Base-by-base conservation (phyloP, 164 flowering plant species). In the Buxus sempervirens region DNA sequence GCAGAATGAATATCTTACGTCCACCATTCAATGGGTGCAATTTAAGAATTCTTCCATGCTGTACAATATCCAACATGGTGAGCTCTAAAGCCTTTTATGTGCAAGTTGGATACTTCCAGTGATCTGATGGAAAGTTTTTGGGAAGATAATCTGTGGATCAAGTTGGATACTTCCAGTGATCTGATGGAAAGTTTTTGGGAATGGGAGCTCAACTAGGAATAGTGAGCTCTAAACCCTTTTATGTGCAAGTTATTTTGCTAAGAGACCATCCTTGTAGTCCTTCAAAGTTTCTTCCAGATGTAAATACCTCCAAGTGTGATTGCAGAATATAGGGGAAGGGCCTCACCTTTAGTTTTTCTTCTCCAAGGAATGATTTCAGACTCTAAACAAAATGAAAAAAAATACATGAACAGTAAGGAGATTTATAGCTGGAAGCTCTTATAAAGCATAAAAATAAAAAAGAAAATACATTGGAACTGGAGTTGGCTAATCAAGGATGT, bases 311-410 rank as follows among this genome's bases (percentile, higher is more conserved):
- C 58, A 28, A 60, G 42, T 12, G 49, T 23, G 15, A 12, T 24
- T 0, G 19, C 15, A 26, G 60, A 57, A 26, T n/a, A 53, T 42
- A 59, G 61, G 28, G 36, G n/a, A 51, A 66, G 22, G 20, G 25
- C 72, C 74, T 73, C 73, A 93, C 99, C 96, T 88, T 89, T 64
- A 93, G 94, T 75, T 95, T 79, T 10, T 90, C 95, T n/a, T 90
- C 95, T 68, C 96, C 96, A 70, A 96, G 87, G 75, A 75, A 85
- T 65, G 89, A 63, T 74, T 90, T 95, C 84, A 95, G 79, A 85
- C 98, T 90, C 99, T 95, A 90, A 36, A 74, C 27, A 64, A 60
- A 41, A n/a, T n/a, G n/a, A n/a, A n/a, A 12, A 22, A 13, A 63
- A 70, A 61, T 9, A 16, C 51, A 62, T 54, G 64, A 48, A 19